Evolutionary conservation across 2,329 filamentous ascomycete species (phyloP).

Genomic region (Xylaria multiplex): DNA sequence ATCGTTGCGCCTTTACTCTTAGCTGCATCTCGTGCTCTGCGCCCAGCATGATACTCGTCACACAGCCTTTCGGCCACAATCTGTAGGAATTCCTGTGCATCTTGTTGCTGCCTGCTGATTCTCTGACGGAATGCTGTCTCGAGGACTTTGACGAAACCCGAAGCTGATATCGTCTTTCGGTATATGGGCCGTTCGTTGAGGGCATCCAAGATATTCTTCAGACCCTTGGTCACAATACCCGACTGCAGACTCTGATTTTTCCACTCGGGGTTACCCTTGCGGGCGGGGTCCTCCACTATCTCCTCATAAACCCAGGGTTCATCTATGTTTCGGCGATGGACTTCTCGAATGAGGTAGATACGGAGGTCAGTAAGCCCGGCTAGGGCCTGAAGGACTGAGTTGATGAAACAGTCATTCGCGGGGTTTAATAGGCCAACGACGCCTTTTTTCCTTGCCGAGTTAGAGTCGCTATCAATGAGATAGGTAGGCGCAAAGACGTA

Average conservation of each 20-base stretch:
- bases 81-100: slow-evolving; percentile 97
- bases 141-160: slow-evolving; percentile 82
- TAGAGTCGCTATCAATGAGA: slow-evolving; percentile 85
- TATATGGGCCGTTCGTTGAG: slow-evolving; percentile 94
- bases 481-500: slow-evolving; percentile 99
- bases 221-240: slow-evolving; percentile 82
- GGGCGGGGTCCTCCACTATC: slow-evolving; percentile 60
- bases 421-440: slow-evolving; percentile 90
- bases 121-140: slow-evolving; percentile 88
- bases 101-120: slow-evolving; percentile 94
- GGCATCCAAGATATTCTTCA: slow-evolving; percentile 92
- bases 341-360: slow-evolving; percentile 90
- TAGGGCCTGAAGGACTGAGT: slow-evolving; percentile 92
- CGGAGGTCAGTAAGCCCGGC: slow-evolving; percentile 90
- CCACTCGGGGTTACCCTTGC: slow-evolving; percentile 59
- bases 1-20: slow-evolving; percentile 47
- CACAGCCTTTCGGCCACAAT: slow-evolving; percentile 90
- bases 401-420: slow-evolving; percentile 97
- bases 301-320: slow-evolving; percentile 78
- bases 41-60: slow-evolving; percentile 91
- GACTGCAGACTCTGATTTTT: slow-evolving; percentile 76
- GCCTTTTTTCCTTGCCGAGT: slow-evolving; percentile 76
- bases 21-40: slow-evolving; percentile 73
- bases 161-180: slow-evolving; percentile 90
- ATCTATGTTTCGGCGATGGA: slow-evolving; percentile 83